phyloP scores from a whole-genome alignment of 805 yeast species.

The Saturnispora mendoncae region DNA sequence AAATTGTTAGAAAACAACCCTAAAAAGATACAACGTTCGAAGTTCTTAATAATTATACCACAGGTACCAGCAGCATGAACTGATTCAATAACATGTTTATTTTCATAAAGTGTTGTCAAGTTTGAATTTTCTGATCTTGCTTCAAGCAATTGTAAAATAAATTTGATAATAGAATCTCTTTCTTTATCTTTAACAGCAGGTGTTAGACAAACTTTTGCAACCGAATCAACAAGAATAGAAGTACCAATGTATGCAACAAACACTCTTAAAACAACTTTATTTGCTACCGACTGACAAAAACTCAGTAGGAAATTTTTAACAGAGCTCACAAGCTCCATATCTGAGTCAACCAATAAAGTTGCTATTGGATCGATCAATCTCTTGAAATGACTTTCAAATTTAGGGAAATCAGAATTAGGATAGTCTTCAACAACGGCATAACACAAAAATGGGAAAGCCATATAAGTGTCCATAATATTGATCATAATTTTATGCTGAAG shows the following conservation, averaged over 20 bases:
- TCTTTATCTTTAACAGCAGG: conserved; percentile 17
- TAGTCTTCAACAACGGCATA: conserved; percentile 14
- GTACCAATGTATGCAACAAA: conserved; percentile 33
- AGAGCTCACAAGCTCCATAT: conserved; percentile 28
- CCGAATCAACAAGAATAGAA: conserved; percentile 29
- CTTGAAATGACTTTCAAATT: conserved; percentile 18
- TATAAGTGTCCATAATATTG: conserved; percentile 27
- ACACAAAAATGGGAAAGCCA: conserved; percentile 29
- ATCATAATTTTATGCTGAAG: conserved; percentile 16
- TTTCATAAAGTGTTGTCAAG: conserved; percentile 5
- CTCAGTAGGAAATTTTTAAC: conserved; percentile 30
- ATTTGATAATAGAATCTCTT: conserved; percentile 30
- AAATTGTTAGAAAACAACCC: conserved; percentile 44
- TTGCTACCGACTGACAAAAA: conserved; percentile 28
- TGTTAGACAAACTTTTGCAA: conserved; percentile 26
- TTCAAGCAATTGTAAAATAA: conserved; percentile 33
- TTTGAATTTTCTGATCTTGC: conserved; percentile 23
- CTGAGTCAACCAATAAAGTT: conserved; percentile 31
- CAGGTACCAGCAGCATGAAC: conserved; percentile 25
- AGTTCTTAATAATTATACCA: conserved; percentile 28
- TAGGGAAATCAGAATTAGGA: conserved; percentile 10
- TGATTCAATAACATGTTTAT: conserved; percentile 5
- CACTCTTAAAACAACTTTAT: conserved; percentile 23
- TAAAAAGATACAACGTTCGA: conserved; percentile 44
- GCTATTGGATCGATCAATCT: conserved; percentile 28